Evolutionary conservation across 2,329 filamentous ascomycete genomes (phyloP).

Genomic region (Emericellopsis cladophorae): DNA sequence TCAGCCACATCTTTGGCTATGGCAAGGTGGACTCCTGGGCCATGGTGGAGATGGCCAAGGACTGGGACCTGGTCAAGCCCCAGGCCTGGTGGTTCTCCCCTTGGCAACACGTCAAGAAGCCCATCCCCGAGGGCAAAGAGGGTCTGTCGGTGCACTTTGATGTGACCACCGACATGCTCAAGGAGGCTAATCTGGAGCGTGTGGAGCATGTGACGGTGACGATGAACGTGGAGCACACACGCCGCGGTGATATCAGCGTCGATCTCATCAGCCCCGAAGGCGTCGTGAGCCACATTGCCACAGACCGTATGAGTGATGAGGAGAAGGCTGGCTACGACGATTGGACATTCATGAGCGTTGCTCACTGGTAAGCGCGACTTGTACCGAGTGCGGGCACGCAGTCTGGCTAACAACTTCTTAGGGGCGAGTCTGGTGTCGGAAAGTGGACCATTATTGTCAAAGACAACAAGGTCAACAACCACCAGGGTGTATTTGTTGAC

Average conservation of each 20-base stretch:
- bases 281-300: constrained; percentile 73
- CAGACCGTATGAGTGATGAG: constrained; percentile 57
- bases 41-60: constrained; percentile 75
- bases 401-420: constrained; percentile 22
- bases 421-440: constrained; percentile 79
- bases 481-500: constrained; percentile 70
- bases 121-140: constrained; percentile 71
- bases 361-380: constrained; percentile 60
- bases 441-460: constrained; percentile 88
- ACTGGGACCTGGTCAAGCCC: constrained; percentile 80
- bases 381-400: no score
- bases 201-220: constrained; percentile 94
- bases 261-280: constrained; percentile 78
- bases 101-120: constrained; percentile 80
- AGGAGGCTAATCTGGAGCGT: constrained; percentile 69
- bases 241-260: constrained; percentile 83
- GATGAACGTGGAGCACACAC: constrained; percentile 86
- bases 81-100: constrained; percentile 92
- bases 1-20: constrained; percentile 90
- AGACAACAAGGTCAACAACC: constrained; percentile 66
- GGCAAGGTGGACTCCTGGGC: constrained; percentile 86
- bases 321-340: constrained; percentile 64
- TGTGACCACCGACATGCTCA: constrained; percentile 69
- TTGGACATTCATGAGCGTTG: constrained; percentile 99
- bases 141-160: constrained; percentile 73